Percentiles rank a stretch among this genome's conserved stretches.
Evolutionary conservation across 169 alveolate genomes (phyloP).

Genomic region (Cryptosporidium felis): DNA sequence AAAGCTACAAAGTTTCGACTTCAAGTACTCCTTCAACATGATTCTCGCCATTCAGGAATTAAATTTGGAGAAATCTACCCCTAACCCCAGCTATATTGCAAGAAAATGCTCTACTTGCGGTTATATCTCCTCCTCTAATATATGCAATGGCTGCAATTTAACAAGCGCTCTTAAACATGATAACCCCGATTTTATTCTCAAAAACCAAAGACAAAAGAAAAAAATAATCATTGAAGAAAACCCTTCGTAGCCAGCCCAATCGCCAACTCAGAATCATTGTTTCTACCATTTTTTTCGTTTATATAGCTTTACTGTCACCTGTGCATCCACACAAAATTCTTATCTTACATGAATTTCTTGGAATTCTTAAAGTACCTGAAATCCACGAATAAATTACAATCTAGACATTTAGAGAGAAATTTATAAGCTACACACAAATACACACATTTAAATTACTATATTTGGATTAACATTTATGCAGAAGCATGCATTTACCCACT

Average conservation of each 20-base stretch:
- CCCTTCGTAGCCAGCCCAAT: too few species aligned
- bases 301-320: too few species aligned
- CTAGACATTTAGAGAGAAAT: too few species aligned
- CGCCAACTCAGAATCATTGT: too few species aligned
- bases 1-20: conserved; percentile 82
- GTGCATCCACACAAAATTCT: too few species aligned
- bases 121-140: conserved; percentile 37
- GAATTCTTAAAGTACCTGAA: too few species aligned
- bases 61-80: background rate
- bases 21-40: conserved; percentile 32
- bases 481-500: background rate
- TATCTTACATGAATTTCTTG: too few species aligned
- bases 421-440: too few species aligned
- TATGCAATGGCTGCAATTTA: conserved; percentile 58
- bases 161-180: conserved; percentile 15
- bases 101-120: conserved; percentile 52
- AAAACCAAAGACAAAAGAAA: conserved; percentile 48
- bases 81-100: conserved; percentile 24
- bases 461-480: background rate
- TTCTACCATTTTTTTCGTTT: too few species aligned
- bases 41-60: conserved; percentile 38
- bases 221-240: conserved; percentile 14
- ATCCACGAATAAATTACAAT: too few species aligned
- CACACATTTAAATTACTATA: too few species aligned
- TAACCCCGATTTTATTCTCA: background rate